A percentile compares a stretch with the other conserved stretches of the same genome.
phyloP scores from a whole-genome alignment of 2,329 filamentous ascomycete species.

The Xylariaceae sp. region DNA sequence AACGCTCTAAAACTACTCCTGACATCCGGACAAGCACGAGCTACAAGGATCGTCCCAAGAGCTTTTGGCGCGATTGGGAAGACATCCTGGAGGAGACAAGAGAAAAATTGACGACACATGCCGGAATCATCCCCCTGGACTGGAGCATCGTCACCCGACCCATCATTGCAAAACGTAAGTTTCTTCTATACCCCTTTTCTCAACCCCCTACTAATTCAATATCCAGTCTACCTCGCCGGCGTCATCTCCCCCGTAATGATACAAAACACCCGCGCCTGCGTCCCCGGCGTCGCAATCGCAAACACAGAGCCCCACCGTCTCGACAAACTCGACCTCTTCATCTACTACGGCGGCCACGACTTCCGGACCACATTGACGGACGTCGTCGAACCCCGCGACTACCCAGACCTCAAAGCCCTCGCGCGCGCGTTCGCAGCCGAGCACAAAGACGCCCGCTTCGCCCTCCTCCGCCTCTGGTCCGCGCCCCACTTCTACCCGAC shows the following conservation, averaged over 20 bases:
- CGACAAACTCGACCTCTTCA: constrained; percentile 38
- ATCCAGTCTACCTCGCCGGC: constrained; percentile 41
- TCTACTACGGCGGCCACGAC: constrained; percentile 35
- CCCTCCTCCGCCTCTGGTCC: constrained; percentile 42
- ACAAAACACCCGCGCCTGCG: constrained; percentile 26
- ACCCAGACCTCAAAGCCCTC: constrained; percentile 32
- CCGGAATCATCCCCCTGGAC: constrained; percentile 32
- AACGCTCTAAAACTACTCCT: constrained; percentile 35
- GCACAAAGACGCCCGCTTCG: constrained; percentile 33
- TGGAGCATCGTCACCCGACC: constrained; percentile 39
- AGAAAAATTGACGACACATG: constrained; percentile 14
- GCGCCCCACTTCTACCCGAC: constrained; percentile 46
- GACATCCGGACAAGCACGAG: constrained; percentile 36
- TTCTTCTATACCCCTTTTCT: neutral
- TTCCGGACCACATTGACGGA: no score
- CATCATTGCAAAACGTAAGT: constrained; percentile 35
- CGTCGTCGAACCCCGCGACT: constrained; percentile 21
- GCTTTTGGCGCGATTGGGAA: constrained; percentile 37
- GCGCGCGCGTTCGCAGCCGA: constrained; percentile 31
- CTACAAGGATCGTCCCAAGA: constrained; percentile 33
- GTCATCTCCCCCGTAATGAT: constrained; percentile 33
- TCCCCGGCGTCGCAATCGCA: constrained; percentile 36
- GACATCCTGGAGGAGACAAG: constrained; percentile 25
- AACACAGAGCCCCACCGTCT: constrained; percentile 34
- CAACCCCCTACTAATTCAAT: neutral